A percentile compares a stretch with the other conserved stretches of the same genome.
Evolutionary conservation across 2,329 filamentous ascomycete species (phyloP).

Genomic region (Leptographium flavum): DNA sequence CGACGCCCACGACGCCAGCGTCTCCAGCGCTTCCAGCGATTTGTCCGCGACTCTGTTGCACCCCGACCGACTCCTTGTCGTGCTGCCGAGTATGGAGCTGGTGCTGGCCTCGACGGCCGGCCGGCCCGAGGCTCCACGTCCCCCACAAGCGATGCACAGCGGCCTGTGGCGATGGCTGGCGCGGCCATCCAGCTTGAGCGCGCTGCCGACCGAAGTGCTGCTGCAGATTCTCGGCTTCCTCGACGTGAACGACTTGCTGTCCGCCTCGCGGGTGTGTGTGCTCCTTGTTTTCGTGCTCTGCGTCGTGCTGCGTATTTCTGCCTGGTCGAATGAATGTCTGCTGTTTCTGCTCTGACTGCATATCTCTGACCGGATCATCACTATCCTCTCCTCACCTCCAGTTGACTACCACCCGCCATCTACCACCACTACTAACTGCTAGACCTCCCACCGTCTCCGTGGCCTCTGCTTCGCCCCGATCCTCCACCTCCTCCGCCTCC

Average conservation of each 20-base stretch:
- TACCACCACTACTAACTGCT: not conserved
- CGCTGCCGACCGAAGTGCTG: slow-evolving; percentile 41
- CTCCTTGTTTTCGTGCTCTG: not conserved
- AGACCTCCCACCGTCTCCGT: slow-evolving; percentile 50
- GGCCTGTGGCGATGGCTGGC: not conserved
- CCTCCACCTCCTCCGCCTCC: slow-evolving; percentile 48
- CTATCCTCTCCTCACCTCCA: too few species aligned
- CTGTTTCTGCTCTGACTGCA: too few species aligned
- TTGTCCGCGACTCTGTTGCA: too few species aligned
- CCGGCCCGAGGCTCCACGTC: not conserved
- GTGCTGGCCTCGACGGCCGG: not conserved
- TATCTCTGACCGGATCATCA: too few species aligned
- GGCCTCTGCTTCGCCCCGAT: slow-evolving; percentile 49
- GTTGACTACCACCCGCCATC: not conserved
- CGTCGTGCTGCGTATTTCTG: not conserved
- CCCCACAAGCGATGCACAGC: not conserved
- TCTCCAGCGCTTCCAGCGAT: too few species aligned
- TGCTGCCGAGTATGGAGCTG: not conserved
- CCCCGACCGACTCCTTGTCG: too few species aligned
- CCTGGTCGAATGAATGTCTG: not conserved
- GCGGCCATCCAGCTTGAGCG: slow-evolving; percentile 16
- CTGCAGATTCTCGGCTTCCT: slow-evolving; percentile 40
- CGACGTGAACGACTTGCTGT: slow-evolving; percentile 41
- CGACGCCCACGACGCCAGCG: too few species aligned
- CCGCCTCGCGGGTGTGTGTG: slow-evolving; percentile 36